Base-by-base conservation (phyloP, 257 asterid species). In the Forsythia viridissima region DNA sequence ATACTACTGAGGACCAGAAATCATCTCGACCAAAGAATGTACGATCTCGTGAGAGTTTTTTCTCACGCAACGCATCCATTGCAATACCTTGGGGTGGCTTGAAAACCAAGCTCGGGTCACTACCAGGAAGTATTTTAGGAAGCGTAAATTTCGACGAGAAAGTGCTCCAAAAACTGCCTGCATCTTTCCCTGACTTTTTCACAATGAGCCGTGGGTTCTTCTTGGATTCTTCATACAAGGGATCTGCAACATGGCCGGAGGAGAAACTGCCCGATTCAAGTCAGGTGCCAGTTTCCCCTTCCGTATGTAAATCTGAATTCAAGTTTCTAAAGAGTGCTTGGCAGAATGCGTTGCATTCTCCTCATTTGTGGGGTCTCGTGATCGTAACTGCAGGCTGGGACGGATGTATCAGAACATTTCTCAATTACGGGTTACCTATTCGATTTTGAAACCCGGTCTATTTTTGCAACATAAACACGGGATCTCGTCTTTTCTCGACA, bases 361-460 rank as follows among this genome's bases (percentile, higher is more conserved):
- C 96, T 43, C 87, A 93, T 80, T 80, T 85, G 79, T 93, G 98
- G 98, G 97, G 98, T 12, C 91, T 88, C 38, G 98, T 93, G 76
- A 80, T 92, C 15, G 98, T 93, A 3, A 93, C 97, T 21, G 98
- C 95, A n/a, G 97, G 98, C 16, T 90, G 88, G 97, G 98, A 93
- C 73, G 98, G 98, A 15, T 87, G 96, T 81, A 93, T 93, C 70
- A 86, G 93, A 77, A 92, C 98, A 39, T 93, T 92, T 87, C 96
- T 93, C 71, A 93, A 93, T 38, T 87, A 93, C 59, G 97, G 97
- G 57, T 80, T 93, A 82, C 98, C 97, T 10, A 81, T 92, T 7
- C 87, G 91, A 46, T 87, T 92, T 70, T 92, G 91, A 93, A 73
- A 72, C 16, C n/a, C 3, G 9, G 16, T 2, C 61, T 4, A 1